A percentile compares a stretch with the other conserved stretches of the same genome.
Evolutionary conservation across 202 grass and related monocot genomes (phyloP).

Genomic region (Carex arenaria): DNA sequence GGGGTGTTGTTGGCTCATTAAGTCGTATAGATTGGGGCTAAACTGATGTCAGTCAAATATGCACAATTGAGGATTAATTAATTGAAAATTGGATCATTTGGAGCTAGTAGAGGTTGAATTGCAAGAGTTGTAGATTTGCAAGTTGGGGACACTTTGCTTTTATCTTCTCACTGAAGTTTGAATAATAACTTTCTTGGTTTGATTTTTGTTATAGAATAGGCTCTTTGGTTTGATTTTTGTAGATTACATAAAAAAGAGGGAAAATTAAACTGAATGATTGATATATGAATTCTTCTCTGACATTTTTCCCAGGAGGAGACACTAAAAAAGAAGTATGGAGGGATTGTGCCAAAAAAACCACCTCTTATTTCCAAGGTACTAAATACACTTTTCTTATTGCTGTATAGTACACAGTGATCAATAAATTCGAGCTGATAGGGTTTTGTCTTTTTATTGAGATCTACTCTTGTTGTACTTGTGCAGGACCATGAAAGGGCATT

Average conservation of each 20-base stretch:
- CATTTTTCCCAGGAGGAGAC: constrained; percentile 39
- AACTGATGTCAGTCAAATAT: not conserved
- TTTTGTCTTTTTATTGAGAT: not conserved
- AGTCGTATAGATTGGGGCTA: not conserved
- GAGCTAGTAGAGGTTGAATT: not conserved
- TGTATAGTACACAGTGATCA: constrained; percentile 17
- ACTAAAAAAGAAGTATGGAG: constrained; percentile 66
- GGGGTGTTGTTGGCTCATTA: not conserved
- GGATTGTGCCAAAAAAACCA: constrained; percentile 49
- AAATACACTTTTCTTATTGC: not conserved
- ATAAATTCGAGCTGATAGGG: not conserved
- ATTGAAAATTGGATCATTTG: not conserved
- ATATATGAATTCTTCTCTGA: not conserved
- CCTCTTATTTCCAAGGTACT: constrained; percentile 65
- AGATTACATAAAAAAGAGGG: not conserved
- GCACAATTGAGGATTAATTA: not conserved
- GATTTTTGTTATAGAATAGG: not conserved
- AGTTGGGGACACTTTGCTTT: not conserved
- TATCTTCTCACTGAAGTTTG: not conserved
- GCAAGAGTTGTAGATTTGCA: not conserved
- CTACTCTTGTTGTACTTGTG: constrained; percentile 24
- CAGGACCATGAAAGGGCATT: constrained; percentile 95
- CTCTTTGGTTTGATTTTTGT: not conserved
- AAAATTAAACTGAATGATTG: not conserved
- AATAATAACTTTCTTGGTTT: not conserved